Evolutionary conservation across 345 rosid genomes (phyloP), one percentile per base, ranked within the genome.

Genomic region (Noccaea caerulescens): DNA sequence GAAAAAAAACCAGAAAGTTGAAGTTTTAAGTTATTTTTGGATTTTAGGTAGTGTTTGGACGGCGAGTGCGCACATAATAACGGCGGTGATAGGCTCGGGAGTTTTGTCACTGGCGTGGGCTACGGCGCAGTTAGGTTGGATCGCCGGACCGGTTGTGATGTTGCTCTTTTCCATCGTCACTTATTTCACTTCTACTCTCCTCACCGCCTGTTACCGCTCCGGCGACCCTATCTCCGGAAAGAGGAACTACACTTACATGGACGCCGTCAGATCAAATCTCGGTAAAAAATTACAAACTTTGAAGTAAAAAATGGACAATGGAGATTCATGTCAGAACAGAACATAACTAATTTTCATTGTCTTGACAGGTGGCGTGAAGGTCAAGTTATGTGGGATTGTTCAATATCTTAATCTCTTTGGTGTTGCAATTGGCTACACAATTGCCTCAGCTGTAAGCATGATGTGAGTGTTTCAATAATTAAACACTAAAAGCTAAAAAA

Each of bases 31-130:
- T 13, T 6, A 18, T 4, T 50, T 27, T 37, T 65, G 18, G 54
- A 42, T 1, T 47, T 39, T 27, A 76, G 79, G 79, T 10, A 76
- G 59, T 54, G 71, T 42, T 7, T 76, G 71, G 84, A 83, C 86
- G 4, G 87, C 85, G 44, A 83, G 85, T 66, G 82, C 89, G 1
- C 89, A 83, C 42, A 76, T 83, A 8, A 83, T 85, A 72, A 85
- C 89, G 30, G 87, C 87, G 0, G 87, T 85, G 66, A 86, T 86
- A 11, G 90, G 90, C 0, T 86, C 90, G 0, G 87, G 87, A 42
- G 87, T 86, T 16, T 58, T 86, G 43, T 84, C 87, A 6, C 60
- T 86, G 10, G 87, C 87, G 1, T 86, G 87, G 87, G 85, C 90
- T 5, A 78, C 72, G 11, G 86, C 84, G 5, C 87, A 86, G 76